Base-by-base conservation (phyloP, 176 grass and related monocot species). In the Canna indica region DNA sequence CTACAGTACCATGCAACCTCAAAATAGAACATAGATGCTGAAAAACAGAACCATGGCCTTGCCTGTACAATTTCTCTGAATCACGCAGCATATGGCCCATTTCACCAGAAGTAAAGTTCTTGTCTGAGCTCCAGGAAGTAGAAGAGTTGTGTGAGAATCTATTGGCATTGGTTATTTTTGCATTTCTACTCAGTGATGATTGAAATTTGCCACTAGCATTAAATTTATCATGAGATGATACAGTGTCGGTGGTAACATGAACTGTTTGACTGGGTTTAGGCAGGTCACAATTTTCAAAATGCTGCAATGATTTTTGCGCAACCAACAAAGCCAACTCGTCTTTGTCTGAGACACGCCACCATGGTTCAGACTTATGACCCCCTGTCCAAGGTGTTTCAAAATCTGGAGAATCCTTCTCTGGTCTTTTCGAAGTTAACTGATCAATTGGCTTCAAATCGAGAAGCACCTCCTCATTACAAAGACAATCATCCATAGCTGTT, bases 231-330 rank as follows among this genome's bases (percentile, higher is more conserved):
- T 30, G 41, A 67, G 29, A 38, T 28, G 2, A 22, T 69, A 63
- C 62, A 67, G 56, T 58, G 71, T 71, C 59, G 36, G 54, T 12
- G 12, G 64, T 46, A 78, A 82, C 59, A 79, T 15, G 69, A 44
- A 82, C 68, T 24, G 73, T 86, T 47, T 89, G 83, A 12, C 76
- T 76, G 26, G 88, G 88, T 66, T 78, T 96, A 71, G 92, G 92
- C 18, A 96, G 82, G 72, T 96, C 92, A 52, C 88, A 96, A 36
- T 96, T 96, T 68, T 96, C 92, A 53, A 96, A 78, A 68, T 83
- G 61, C 12, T 76, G 78, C 76, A 36, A 38, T 80, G 88, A 78
- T 75, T 83, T 91, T 80, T 96, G 79, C 60, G 92, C 79, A 68
- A 96, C 83, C 29, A 96, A 70, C 80, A 71, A 89, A 87, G 85